Evolutionary conservation across 371 early-diverging fungal species (phyloP).

Genomic region (Rhizopus delemar): DNA sequence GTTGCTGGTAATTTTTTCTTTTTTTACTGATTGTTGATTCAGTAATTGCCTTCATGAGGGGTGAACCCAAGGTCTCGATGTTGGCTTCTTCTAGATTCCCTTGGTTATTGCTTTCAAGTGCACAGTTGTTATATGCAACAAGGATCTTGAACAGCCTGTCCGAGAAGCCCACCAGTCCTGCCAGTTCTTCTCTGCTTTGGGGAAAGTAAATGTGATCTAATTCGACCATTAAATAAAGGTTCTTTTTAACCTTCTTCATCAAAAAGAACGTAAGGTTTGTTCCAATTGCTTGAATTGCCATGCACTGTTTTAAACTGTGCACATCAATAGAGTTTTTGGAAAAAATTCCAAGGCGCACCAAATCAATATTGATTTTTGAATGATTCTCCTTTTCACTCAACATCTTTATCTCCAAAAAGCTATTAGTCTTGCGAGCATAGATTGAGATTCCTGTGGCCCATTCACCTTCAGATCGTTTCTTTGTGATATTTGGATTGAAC

Average conservation of each 20-base stretch:
- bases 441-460: too few species aligned
- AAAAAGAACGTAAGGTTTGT: neutral
- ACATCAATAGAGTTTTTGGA: neutral
- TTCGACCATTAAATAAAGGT: neutral
- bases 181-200: neutral
- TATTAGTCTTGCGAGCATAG: too few species aligned
- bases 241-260: neutral
- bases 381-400: neutral
- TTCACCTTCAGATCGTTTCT: too few species aligned
- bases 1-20: constrained; percentile 3
- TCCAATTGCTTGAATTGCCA: constrained; percentile 2
- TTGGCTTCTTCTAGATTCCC: neutral
- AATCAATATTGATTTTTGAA: neutral
- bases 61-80: neutral
- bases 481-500: too few species aligned
- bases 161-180: neutral
- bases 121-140: neutral
- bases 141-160: neutral
- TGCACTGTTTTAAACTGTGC: neutral
- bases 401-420: neutral
- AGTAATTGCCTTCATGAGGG: constrained; percentile 1
- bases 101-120: too few species aligned
- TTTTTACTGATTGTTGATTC: neutral
- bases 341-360: neutral
- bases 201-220: neutral